These are phyloP conservation scores for Aquilaria sinensis DNA, from an alignment of 345 rosid genomes.

Conservation along the genomic window DNA sequence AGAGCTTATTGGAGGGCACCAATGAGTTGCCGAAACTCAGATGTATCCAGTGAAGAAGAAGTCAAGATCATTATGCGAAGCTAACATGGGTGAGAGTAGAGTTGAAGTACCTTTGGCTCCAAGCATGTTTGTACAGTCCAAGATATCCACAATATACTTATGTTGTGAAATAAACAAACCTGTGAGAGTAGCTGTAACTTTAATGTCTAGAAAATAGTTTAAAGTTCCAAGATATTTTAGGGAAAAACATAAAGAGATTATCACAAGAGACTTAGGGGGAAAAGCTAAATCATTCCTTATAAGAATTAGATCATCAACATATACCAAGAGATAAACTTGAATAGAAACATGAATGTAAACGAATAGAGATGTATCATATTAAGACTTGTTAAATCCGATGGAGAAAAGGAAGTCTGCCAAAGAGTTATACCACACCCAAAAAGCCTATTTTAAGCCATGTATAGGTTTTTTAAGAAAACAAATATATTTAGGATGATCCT, in stretches of 20 bases:
- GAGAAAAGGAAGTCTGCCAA: background rate
- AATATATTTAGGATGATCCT: background rate
- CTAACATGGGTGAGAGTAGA: background rate
- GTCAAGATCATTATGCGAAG: background rate
- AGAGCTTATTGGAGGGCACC: background rate
- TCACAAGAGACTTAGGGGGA: too few species aligned
- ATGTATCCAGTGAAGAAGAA: background rate
- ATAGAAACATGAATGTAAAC: too few species aligned
- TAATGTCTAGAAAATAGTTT: background rate
- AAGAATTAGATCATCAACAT: background rate
- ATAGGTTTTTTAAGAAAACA: background rate
- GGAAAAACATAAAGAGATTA: background rate
- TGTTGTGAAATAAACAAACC: background rate
- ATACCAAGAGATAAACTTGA: background rate
- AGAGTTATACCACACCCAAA: background rate
- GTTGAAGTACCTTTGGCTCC: background rate
- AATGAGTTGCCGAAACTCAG: background rate
- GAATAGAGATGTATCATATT: background rate
- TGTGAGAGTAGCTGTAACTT: background rate
- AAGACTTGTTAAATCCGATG: background rate
- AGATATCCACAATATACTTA: background rate
- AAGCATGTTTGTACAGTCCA: background rate
- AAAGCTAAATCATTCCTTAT: background rate
- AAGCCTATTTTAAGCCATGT: background rate
- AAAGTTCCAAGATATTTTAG: background rate